phyloP scores from a whole-genome alignment of 257 asterid genomes.

The Anisodus tanguticus region DNA sequence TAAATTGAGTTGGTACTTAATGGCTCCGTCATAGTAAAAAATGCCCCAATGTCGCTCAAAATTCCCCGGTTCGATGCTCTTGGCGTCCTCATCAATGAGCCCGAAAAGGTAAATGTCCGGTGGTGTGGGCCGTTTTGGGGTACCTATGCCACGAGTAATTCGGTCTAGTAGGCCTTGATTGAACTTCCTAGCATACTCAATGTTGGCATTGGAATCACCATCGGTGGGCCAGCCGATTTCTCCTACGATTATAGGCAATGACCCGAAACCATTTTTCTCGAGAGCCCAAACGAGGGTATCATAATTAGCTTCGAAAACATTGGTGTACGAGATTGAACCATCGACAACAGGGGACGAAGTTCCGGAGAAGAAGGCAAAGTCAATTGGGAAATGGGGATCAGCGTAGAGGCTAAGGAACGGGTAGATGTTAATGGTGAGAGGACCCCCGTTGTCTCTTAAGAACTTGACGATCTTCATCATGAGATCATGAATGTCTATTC shows the following conservation, averaged over 20 bases:
- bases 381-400: slow-evolving; percentile 51
- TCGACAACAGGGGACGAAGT: slow-evolving; percentile 63
- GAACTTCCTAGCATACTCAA: slow-evolving; percentile 62
- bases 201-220: slow-evolving; percentile 66
- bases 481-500: slow-evolving; percentile 43
- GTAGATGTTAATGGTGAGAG: slow-evolving; percentile 51
- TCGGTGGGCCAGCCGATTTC: slow-evolving; percentile 97
- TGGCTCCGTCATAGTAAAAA: slow-evolving; percentile 70
- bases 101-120: slow-evolving; percentile 71
- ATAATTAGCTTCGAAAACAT: slow-evolving; percentile 88
- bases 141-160: slow-evolving; percentile 60
- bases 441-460: slow-evolving; percentile 45
- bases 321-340: slow-evolving; percentile 62
- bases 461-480: slow-evolving; percentile 49
- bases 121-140: slow-evolving; percentile 66
- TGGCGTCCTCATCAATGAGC: slow-evolving; percentile 72
- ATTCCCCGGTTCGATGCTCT: slow-evolving; percentile 75
- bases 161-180: slow-evolving; percentile 73
- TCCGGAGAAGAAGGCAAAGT: slow-evolving; percentile 69
- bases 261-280: slow-evolving; percentile 68
- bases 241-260: slow-evolving; percentile 70
- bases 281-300: slow-evolving; percentile 82
- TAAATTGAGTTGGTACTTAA: slow-evolving; percentile 65
- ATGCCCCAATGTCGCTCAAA: slow-evolving; percentile 96
- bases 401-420: slow-evolving; percentile 53